phyloP scores from a whole-genome alignment of 306 rosid species.

The Citrullus mucosospermus region DNA sequence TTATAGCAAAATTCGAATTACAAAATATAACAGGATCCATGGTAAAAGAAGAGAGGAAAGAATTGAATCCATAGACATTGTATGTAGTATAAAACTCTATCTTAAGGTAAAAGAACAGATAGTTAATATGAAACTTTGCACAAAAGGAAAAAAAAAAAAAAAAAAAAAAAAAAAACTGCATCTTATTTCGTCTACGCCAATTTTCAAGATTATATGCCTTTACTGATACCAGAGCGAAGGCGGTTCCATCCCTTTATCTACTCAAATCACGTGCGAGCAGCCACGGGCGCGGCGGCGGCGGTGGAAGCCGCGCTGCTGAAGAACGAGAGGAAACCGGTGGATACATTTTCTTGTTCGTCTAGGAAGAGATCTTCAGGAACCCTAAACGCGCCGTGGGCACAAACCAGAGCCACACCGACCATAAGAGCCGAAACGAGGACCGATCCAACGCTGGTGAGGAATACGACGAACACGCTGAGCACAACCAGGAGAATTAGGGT shows the following conservation, averaged over 20 bases:
- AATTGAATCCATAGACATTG: not conserved
- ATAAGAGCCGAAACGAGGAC: slow-evolving; percentile 59
- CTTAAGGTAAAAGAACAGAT: not conserved
- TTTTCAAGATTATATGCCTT: not conserved
- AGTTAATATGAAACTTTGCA: not conserved
- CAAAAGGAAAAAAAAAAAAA: not conserved
- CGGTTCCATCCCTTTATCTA: not conserved
- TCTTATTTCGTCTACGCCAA: slow-evolving; percentile 6
- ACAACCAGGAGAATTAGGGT: slow-evolving; percentile 42
- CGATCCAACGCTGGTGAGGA: slow-evolving; percentile 87
- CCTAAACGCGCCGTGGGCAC: slow-evolving; percentile 74
- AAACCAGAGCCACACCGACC: slow-evolving; percentile 49
- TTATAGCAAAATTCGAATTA: not conserved
- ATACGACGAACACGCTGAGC: slow-evolving; percentile 41
- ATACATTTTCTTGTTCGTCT: slow-evolving; percentile 48
- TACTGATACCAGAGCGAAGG: not conserved
- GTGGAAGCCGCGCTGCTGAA: slow-evolving; percentile 45
- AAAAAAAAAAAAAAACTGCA: not conserved
- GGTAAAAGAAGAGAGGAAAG: not conserved
- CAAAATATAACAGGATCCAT: not conserved
- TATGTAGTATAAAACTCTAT: not conserved
- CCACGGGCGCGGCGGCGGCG: slow-evolving; percentile 17
- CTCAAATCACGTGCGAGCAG: slow-evolving; percentile 36
- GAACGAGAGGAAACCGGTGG: slow-evolving; percentile 67
- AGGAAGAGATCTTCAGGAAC: slow-evolving; percentile 87